A percentile compares a stretch with the other conserved stretches of the same genome.
Conservation (phyloP, 805 yeast species). For the Sugiyamaella lignohabitans region DNA sequence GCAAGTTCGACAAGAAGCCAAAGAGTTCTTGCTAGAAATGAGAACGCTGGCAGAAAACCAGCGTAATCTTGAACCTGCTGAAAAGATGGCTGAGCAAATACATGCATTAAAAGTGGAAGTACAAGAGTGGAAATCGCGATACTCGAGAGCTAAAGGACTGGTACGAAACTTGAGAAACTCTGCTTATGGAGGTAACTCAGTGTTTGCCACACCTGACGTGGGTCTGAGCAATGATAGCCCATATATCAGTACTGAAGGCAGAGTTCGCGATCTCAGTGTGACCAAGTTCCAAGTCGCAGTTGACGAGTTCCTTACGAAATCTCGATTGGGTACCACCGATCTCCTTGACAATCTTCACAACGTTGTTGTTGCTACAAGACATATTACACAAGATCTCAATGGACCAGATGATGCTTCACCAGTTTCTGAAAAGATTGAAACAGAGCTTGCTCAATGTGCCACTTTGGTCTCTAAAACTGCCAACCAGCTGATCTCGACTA, state of each 20-base stretch:
- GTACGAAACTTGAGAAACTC: slow-evolving; percentile 24
- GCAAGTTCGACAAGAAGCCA: slow-evolving; percentile 34
- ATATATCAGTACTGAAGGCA: slow-evolving; percentile 24
- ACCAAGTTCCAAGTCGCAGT: slow-evolving; percentile 30
- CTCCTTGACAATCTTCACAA: slow-evolving; percentile 31
- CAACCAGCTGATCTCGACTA: slow-evolving; percentile 67
- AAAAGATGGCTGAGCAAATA: slow-evolving; percentile 21
- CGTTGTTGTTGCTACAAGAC: slow-evolving; percentile 30
- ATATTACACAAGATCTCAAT: slow-evolving; percentile 24
- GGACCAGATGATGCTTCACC: slow-evolving; percentile 11
- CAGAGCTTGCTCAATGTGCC: slow-evolving; percentile 25
- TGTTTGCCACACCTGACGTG: slow-evolving; percentile 9
- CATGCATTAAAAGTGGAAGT: slow-evolving; percentile 30
- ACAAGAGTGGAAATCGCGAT: slow-evolving; percentile 32
- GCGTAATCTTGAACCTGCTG: slow-evolving; percentile 17
- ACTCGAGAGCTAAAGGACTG: slow-evolving; percentile 27
- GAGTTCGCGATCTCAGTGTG: slow-evolving; percentile 23
- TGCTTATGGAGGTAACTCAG: slow-evolving; percentile 15
- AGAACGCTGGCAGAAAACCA: slow-evolving; percentile 29
- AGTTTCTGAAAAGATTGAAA: slow-evolving; percentile 10
- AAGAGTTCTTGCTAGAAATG: slow-evolving; percentile 33
- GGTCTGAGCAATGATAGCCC: slow-evolving; percentile 16
- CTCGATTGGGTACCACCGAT: slow-evolving; percentile 24
- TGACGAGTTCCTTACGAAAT: slow-evolving; percentile 30
- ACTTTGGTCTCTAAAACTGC: slow-evolving; percentile 55